Base-by-base conservation (phyloP, 345 rosid species). In the Lepidium aucheri region DNA sequence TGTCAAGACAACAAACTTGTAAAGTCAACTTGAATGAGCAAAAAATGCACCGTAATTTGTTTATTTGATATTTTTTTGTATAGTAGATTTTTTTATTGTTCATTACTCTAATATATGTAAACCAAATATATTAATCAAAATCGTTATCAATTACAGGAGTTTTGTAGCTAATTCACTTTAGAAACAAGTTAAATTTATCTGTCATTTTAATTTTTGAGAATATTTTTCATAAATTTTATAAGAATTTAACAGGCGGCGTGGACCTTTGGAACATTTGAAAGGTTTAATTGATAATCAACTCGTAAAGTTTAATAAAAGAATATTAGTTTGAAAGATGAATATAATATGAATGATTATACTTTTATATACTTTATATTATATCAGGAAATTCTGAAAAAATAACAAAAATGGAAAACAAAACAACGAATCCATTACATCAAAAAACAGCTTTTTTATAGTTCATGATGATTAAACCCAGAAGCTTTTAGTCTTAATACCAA, bases 391-490 rank as follows among this genome's bases (percentile, higher is more conserved):
- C 8, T 36, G 26, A n/a, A 9, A 8, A 13, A 38, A 46, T 1
- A 45, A 16, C 0, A 55, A 12, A 55, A 14, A 43, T 11, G 22
- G 4, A 24, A 24, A 24, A 24, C 4, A 24, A 24, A 24, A 24
- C 26, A 44, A 60, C n/a, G 8, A 35, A 45, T 56, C 63, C 36
- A 46, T 67, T 22, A 24, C 20, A 36, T 35, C 59, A 51, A 34
- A 44, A 53, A 63, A 32, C 74, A 43, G 49, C 63, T 53, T 53
- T 53, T 44, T 56, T 62, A 62, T 54, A 13, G 26, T 53, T 53
- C 47, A 62, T 53, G 33, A 26, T 69, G 61, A 69, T 60, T 60
- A 60, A 44, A 43, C 43, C 9, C 8, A 70, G 61, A 61, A 62
- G 69, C 4, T 53, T 26, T 26, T 38, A 70, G n/a, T 45, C 24